Evolutionary conservation across 2,329 filamentous ascomycete genomes (phyloP).

Genomic region (Sphaerostilbella broomeana): DNA sequence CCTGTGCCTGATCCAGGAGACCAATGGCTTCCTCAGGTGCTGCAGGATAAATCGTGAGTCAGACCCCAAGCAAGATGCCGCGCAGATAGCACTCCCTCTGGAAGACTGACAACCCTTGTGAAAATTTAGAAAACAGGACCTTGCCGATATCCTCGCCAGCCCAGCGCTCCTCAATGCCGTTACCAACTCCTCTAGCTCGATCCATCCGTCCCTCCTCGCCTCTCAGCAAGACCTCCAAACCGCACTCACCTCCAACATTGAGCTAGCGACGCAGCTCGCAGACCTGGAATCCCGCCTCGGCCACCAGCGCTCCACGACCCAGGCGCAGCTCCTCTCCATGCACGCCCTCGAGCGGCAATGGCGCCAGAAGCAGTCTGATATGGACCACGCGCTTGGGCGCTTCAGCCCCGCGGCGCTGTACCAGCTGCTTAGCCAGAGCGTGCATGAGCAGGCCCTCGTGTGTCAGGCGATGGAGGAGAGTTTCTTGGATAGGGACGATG

Average conservation of each 20-base stretch:
- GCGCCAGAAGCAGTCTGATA: conserved; percentile 79
- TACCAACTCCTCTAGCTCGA: conserved; percentile 56
- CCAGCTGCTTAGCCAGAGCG: conserved; percentile 66
- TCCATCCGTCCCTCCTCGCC: conserved; percentile 64
- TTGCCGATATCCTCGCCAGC: conserved; percentile 60
- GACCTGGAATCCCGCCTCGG: conserved; percentile 52
- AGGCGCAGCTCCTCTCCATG: conserved; percentile 74
- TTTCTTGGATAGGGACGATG: conserved; percentile 65
- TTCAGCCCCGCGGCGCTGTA: conserved; percentile 87
- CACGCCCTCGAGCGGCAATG: conserved; percentile 89
- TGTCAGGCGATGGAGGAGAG: conserved; percentile 86
- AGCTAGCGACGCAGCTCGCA: conserved; percentile 57
- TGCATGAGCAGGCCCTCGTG: conserved; percentile 75
- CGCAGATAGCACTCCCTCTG: neutral
- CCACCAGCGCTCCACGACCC: conserved; percentile 61
- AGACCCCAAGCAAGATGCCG: neutral
- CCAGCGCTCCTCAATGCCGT: conserved; percentile 67
- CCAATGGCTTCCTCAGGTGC: conserved; percentile 68
- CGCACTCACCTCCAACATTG: conserved; percentile 64
- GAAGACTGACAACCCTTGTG: neutral
- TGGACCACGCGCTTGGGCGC: conserved; percentile 75
- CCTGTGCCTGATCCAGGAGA: conserved; percentile 54
- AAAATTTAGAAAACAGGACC: conserved; percentile 63
- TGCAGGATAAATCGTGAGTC: conserved; percentile 76
- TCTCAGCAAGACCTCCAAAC: conserved; percentile 59